phyloP scores from a whole-genome alignment of 2,329 filamentous ascomycete genomes.

The Penicillium sp. region DNA sequence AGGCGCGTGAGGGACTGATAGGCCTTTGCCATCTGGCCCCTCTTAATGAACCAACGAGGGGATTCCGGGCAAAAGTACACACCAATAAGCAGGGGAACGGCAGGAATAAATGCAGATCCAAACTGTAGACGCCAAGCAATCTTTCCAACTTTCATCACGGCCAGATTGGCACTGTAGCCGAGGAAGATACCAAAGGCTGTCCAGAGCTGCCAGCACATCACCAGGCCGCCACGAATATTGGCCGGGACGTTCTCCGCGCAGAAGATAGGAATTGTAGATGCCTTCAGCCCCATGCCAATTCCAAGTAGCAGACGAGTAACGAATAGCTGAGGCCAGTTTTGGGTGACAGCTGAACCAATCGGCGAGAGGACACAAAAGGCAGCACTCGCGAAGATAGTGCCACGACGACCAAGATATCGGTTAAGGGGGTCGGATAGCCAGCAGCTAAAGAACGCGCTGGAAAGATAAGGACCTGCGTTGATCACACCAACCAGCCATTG shows the following conservation, averaged over 20 bases:
- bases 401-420: slow-evolving; percentile 56
- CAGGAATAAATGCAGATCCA: slow-evolving; percentile 62
- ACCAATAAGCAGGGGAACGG: slow-evolving; percentile 50
- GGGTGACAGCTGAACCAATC: slow-evolving; percentile 61
- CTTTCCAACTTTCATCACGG: slow-evolving; percentile 55
- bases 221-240: slow-evolving; percentile 53
- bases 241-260: slow-evolving; percentile 55
- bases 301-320: slow-evolving; percentile 56
- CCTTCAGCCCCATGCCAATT: slow-evolving; percentile 59
- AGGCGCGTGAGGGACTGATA: slow-evolving; percentile 21
- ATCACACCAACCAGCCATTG: slow-evolving; percentile 62
- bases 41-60: slow-evolving; percentile 29
- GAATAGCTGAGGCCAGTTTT: slow-evolving; percentile 57
- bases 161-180: slow-evolving; percentile 63
- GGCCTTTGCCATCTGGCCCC: slow-evolving; percentile 11
- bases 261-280: slow-evolving; percentile 54
- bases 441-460: slow-evolving; percentile 7
- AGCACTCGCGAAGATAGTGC: slow-evolving; percentile 61
- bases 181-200: slow-evolving; percentile 48
- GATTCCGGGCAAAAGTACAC: slow-evolving; percentile 30
- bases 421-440: slow-evolving; percentile 65
- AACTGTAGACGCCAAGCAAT: slow-evolving; percentile 63
- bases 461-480: slow-evolving; percentile 43
- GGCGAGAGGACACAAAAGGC: slow-evolving; percentile 64
- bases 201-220: slow-evolving; percentile 53